Evolutionary conservation across 179 eudicot species (phyloP), one percentile per base, ranked within the genome.

Genomic region (Corrigiola litoralis): DNA sequence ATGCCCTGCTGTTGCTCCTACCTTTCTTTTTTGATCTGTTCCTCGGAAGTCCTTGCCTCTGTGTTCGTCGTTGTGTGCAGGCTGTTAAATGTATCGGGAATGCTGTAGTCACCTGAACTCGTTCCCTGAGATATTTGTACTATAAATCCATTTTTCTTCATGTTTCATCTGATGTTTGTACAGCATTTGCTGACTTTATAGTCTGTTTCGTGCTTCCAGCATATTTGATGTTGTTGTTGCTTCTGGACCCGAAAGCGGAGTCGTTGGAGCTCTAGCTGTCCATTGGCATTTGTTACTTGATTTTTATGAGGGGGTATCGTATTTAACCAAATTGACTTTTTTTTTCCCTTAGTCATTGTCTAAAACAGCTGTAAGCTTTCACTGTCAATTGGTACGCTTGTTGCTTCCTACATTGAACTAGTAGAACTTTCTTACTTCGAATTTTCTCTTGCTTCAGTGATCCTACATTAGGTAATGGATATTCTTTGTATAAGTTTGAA

Each of bases 41-140:
- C 38, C 24, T 17, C 51, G 16, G 44, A 21, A 36, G 14, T 7
- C 62, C 57, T n/a, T 14, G 28, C 32, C 50, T 51, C 63, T 21
- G 25, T 49, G 21, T 58, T 64, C 12, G 41, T 46, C 20, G 56
- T 21, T 47, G 58, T 41, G 27, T 56, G 58, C 60, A 40, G 59
- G 70, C 75, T 65, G 65, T 71, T 57, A 46, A 31, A 38, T 45
- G 40, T 58, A 40, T 27, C 28, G 70, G 78, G 66, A 65, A 65
- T 69, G 58, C 55, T 69, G 70, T 58, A 64, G 28, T 58, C 28
- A 45, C 63, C n/a, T 38, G 77, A 59, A 47, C 50, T 61, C 42
- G 65, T 61, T 61, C 73, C 60, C 29, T 17, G 69, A 62, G 73
- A 64, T 44, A 42, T 64, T 41, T 64, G 70, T 69, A 49, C 28